Base-by-base conservation (phyloP, 2,329 filamentous ascomycete genomes). In the Penicillium sumatraense region DNA sequence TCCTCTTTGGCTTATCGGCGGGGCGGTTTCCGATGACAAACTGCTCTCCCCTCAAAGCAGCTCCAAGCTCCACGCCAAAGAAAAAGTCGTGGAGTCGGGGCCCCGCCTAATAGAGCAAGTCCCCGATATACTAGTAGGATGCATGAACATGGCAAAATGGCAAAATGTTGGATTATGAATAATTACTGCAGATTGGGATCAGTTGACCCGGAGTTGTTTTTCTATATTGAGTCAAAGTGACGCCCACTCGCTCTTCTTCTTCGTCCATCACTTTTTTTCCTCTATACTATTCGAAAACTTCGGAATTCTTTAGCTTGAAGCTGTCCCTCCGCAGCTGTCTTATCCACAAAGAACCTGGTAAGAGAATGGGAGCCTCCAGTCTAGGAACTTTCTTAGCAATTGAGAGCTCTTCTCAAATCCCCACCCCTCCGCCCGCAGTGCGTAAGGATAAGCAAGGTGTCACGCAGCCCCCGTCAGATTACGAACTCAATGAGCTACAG, bases 371-470 rank as follows among this genome's bases (percentile, higher is more conserved):
- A 40, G 60, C 73, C 11, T 68, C 57, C 20, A 61, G 60, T 11
- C 66, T 80, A 21, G 74, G 74, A 18, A 69, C 72, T 18, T 64
- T 80, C 23, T 68, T 81, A 49, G 71, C 78, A 42, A 73, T 81
- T 23, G 75, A 81, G 36, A 70, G 72, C 48, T 56, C 62, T 5
- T 55, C 60, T 33, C 55, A 63, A 4, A 64, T 80, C 35, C 54
- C 72, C 23, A 75, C 68, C 29, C 77, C 77, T 10, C 70, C 74
- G 23, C 67, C 74, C 7, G 73, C 74, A 38, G 56, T 72, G 33
- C 66, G 61, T 27, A 71, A 68, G 61, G 64, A 70, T 46, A 56
- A 64, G 33, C 60, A 67, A 49, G 53, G 56, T 20, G 51, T 62
- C 33, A 45, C 59, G 24, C 58, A 67, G 58, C 21, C 54, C n/a